Evolutionary conservation across 2,329 filamentous ascomycete genomes (phyloP), one percentile per base, ranked within the genome.

Genomic region (Capronia americana): DNA sequence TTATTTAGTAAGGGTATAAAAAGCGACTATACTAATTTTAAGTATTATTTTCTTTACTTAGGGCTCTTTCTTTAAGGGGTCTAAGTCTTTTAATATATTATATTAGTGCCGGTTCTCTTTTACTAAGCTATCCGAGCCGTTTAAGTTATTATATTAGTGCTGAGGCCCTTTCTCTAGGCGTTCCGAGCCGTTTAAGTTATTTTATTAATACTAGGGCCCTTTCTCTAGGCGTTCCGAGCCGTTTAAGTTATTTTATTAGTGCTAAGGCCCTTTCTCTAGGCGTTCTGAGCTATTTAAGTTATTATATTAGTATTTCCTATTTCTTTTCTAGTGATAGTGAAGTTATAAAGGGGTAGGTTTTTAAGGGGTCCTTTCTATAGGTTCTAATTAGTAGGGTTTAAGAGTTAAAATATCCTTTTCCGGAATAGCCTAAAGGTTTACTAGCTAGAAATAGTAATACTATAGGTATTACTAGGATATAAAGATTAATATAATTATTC

Each of bases 301-400:
- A 46, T 46, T 46, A 23, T 20, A 5, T 17, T 20, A 24, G 17
- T 54, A 24, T 54, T 28, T 14, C 20, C 20, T 24, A 17, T 28
- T 10, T 28, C 51, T 54, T 54, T 28, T 26, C 20, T 54, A 54
- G 51, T 17, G 23, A 8, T 54, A 28, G 51, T 54, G 26, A 54
- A 20, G 51, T 17, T 54, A 23, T 54, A 28, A 54, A 26, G 51
- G 23, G 17, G 20, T 54, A 24, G 14, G 2, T 8, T 54, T 54
- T 28, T 28, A 28, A 26, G 26, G 17, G 11, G 17, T 54, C 26
- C 14, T 26, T 28, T 54, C 17, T 12, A 14, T 54, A 54, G 51
- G 17, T 54, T 26, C 17, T 10, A 30, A 28, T 54, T 28, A 7
- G 11, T 24, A 17, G 8, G 51, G 26, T 54, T 54, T 28, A 26